Evolutionary conservation across 371 early-diverging fungal genomes (phyloP), one percentile per base, ranked within the genome.

Genomic region (Lichtheimia ramosa): DNA sequence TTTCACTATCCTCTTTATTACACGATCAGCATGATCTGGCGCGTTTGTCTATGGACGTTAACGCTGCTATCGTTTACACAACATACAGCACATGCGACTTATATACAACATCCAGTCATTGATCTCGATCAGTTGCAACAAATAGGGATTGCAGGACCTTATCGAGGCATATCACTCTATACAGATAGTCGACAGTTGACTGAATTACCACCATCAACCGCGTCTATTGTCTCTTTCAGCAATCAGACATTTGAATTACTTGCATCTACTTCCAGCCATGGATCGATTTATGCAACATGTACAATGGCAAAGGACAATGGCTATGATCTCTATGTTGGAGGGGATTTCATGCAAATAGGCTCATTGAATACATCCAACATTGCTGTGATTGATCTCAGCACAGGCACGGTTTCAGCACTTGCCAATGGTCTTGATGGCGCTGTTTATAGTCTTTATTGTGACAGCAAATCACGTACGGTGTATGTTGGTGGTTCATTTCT

Each of bases 351-450:
- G 21, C 68, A 57, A 20, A 57, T 73, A 16, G 65, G 61, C 23
- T 58, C 60, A 3, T 20, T 54, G 6, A 51, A 48, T 21, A 58
- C 82, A 23, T 85, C 87, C 60, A 79, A 85, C 43, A 84, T 88
- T 42, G 83, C 83, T 3, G 64, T 71, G 13, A 67, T 82, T 18
- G 83, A 88, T 66, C 64, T 80, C 3, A 58, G 23, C 10, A 62
- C 66, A 43, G 81, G 64, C 40, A 65, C 64, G 13, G 68, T 83
- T 58, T 70, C 66, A 3, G 52, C 81, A 1, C 62, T 92, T 58
- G 52, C 52, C 2, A 68, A 83, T 24, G 92, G 92, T n/a, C 67
- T 92, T 13, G 86, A 90, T 68, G 90, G 89, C 0, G 74, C 88
- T 3, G 89, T 92, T 10, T 73, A 79, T 42, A 70, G 79, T 18